These are phyloP conservation scores for Fagus crenata DNA, from an alignment of 306 rosid genomes.

Conservation along the genomic window DNA sequence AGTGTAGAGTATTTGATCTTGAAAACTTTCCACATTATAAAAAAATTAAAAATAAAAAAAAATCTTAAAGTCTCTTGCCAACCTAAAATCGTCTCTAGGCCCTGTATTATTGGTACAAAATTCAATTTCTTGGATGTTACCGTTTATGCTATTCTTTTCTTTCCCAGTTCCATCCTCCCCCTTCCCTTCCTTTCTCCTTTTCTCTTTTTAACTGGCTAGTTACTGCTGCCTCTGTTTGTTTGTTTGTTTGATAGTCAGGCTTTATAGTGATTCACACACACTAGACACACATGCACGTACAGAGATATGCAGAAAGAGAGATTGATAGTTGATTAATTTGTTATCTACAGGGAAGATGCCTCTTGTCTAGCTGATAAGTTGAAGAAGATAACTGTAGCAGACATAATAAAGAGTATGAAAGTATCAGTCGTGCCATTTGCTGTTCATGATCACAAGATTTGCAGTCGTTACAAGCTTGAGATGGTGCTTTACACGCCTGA, in stretches of 20 bases:
- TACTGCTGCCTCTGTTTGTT: not conserved
- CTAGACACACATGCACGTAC: not conserved
- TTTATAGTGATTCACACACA: not conserved
- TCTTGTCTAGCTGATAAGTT: constrained; percentile 62
- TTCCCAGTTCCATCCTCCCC: too few relatives aligned
- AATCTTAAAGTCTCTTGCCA: not conserved
- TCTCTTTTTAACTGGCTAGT: too few relatives aligned
- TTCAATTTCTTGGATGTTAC: not conserved
- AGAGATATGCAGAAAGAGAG: not conserved
- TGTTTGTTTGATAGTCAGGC: not conserved
- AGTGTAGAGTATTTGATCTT: not conserved
- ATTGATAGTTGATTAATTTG: constrained; percentile 25
- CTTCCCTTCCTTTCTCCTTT: too few relatives aligned
- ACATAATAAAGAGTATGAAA: constrained; percentile 66
- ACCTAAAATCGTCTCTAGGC: not conserved
- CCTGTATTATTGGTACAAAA: not conserved
- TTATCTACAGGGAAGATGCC: constrained; percentile 65
- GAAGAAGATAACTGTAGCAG: constrained; percentile 88
- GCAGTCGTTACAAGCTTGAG: constrained; percentile 74
- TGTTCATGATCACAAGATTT: constrained; percentile 36
- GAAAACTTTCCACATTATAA: too few relatives aligned
- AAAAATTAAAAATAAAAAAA: too few relatives aligned
- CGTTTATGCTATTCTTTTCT: not conserved
- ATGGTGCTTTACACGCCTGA: constrained; percentile 65
- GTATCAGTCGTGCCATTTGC: constrained; percentile 59